Conservation (phyloP, 2,329 filamentous ascomycete genomes). For the Boeremia exigua region DNA sequence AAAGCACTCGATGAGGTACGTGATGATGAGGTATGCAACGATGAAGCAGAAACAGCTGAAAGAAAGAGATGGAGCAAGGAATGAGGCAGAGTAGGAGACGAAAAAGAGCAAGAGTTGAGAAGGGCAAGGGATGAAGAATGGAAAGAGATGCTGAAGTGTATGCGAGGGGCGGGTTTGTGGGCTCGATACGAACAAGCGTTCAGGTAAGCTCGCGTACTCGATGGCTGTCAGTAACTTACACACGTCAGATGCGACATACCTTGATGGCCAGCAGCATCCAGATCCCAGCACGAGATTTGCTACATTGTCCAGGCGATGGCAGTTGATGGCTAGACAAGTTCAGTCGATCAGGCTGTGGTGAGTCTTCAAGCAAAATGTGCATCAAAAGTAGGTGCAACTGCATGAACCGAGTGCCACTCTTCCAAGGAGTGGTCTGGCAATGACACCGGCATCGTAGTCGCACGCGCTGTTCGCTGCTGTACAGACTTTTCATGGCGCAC, state of each 20-base stretch:
- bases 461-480: not conserved
- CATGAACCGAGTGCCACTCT: not conserved
- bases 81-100: not conserved
- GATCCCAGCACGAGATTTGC: no score
- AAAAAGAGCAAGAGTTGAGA: not conserved
- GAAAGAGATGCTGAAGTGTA: not conserved
- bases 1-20: no score
- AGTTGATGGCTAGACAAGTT: not conserved
- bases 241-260: no score
- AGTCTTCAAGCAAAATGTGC: not conserved
- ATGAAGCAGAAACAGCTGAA: no score
- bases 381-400: not conserved
- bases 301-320: not conserved
- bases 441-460: not conserved
- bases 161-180: no score
- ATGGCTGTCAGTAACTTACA: no score
- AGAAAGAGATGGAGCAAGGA: no score
- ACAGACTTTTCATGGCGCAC: not conserved
- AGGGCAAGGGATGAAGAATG: not conserved
- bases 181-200: no score
- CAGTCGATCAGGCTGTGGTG: not conserved
- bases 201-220: no score
- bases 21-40: no score
- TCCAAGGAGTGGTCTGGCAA: no score
- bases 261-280: no score